These are phyloP conservation scores for Aristolochia fimbriata DNA, from an alignment of 164 flowering plant genomes.

Conservation along the genomic window DNA sequence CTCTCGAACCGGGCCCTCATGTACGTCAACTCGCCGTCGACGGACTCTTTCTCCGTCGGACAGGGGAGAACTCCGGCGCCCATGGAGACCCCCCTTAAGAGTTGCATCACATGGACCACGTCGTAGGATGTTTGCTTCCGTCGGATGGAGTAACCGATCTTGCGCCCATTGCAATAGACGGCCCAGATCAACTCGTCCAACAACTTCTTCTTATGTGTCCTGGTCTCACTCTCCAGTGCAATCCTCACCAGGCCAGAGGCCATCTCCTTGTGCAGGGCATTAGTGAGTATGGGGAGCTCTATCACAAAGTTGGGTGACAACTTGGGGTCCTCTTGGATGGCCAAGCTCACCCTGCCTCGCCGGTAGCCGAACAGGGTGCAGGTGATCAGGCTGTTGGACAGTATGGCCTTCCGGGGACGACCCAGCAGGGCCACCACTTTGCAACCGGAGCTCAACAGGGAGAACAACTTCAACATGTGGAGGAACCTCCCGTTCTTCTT, in stretches of 20 bases:
- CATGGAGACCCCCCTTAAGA: slow-evolving; percentile 74
- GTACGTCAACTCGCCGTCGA: slow-evolving; percentile 70
- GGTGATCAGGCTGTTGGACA: slow-evolving; percentile 40
- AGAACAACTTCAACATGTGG: slow-evolving; percentile 74
- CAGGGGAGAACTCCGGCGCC: slow-evolving; percentile 84
- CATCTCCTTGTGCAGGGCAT: slow-evolving; percentile 62
- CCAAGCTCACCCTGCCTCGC: slow-evolving; percentile 48
- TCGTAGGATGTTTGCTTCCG: slow-evolving; percentile 58
- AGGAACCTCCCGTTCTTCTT: slow-evolving; percentile 34
- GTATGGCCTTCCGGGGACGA: slow-evolving; percentile 41
- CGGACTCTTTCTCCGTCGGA: slow-evolving; percentile 23
- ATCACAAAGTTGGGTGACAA: slow-evolving; percentile 51
- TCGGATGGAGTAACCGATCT: slow-evolving; percentile 60
- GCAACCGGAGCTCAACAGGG: slow-evolving; percentile 68
- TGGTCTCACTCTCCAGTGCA: slow-evolving; percentile 72
- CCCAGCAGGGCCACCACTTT: slow-evolving; percentile 71
- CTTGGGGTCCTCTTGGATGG: slow-evolving; percentile 72
- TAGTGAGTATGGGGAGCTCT: slow-evolving; percentile 58
- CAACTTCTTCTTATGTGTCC: slow-evolving; percentile 42
- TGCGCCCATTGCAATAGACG: slow-evolving; percentile 73
- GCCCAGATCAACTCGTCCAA: slow-evolving; percentile 86
- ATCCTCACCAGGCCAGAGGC: slow-evolving; percentile 55
- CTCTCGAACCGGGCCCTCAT: slow-evolving; percentile 76
- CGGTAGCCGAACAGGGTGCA: slow-evolving; percentile 70
- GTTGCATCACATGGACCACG: slow-evolving; percentile 60